Evolutionary conservation across 2,329 filamentous ascomycete genomes (phyloP).

Genomic region (Alternaria metachromatica): DNA sequence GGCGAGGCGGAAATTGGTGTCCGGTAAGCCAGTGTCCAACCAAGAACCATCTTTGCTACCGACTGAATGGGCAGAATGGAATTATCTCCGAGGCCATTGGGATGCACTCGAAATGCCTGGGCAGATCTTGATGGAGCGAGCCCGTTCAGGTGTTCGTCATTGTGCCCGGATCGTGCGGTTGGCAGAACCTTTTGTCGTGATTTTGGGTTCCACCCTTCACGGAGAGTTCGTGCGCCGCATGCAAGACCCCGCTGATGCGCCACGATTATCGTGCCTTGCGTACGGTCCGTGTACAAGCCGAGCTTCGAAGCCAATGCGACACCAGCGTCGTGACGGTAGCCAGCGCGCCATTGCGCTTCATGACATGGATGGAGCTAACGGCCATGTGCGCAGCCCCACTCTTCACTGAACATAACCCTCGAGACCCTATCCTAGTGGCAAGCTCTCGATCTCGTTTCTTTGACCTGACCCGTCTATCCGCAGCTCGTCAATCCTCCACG

Average conservation of each 20-base stretch:
- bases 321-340: not conserved
- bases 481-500: not conserved
- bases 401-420: slow-evolving; percentile 6
- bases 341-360: slow-evolving; percentile 4
- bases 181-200: not conserved
- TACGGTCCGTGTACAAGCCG: not conserved
- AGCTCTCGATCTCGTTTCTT: not conserved
- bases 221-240: not conserved
- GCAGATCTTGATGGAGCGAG: not conserved
- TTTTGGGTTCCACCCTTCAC: not conserved
- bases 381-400: slow-evolving; percentile 1
- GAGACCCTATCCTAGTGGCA: not conserved
- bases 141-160: not conserved
- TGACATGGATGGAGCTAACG: slow-evolving; percentile 1
- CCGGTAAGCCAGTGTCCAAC: not conserved
- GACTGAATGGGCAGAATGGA: not conserved
- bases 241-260: slow-evolving; percentile 1
- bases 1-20: not conserved
- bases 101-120: not conserved
- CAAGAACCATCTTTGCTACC: not conserved
- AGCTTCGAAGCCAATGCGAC: slow-evolving; percentile 2
- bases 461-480: not conserved
- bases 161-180: not conserved
- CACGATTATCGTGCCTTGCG: slow-evolving; percentile 5
- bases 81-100: not conserved